A percentile compares a stretch with the other conserved stretches of the same genome.
phyloP scores from a whole-genome alignment of 2,329 filamentous ascomycete genomes.

The Colletotrichum sp. region DNA sequence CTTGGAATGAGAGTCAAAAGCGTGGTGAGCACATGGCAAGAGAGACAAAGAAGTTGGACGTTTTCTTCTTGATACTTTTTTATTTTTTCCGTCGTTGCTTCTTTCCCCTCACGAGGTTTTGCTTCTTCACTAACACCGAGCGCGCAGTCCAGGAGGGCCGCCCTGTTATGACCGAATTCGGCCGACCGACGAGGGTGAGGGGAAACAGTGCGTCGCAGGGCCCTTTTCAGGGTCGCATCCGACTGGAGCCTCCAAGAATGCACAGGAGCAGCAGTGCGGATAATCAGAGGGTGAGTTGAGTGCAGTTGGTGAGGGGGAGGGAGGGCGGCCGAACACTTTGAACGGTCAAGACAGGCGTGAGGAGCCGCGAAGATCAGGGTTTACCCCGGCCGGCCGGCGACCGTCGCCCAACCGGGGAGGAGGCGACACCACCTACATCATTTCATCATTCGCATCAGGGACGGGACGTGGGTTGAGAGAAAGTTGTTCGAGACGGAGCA shows the following conservation, averaged over 20 bases:
- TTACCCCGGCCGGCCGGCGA: not conserved
- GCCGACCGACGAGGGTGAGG: not conserved
- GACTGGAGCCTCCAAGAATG: not conserved
- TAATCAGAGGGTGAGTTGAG: not conserved
- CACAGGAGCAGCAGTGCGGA: not conserved
- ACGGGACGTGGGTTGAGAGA: not conserved
- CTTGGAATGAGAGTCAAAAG: not conserved
- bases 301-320: not conserved
- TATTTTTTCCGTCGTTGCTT: not conserved
- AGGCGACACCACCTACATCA: not conserved
- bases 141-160: not conserved
- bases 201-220: not conserved
- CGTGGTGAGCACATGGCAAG: slow-evolving; percentile 1
- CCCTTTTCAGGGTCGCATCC: not conserved
- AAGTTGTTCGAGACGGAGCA: not conserved
- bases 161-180: not conserved
- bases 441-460: not conserved
- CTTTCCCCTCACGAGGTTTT: not conserved
- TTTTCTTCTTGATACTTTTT: not conserved
- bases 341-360: not conserved
- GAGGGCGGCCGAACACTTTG: not conserved
- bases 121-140: slow-evolving; percentile 5
- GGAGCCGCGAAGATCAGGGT: slow-evolving; percentile 8
- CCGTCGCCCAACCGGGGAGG: not conserved
- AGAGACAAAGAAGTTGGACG: not conserved